Evolutionary conservation across 129 eudicot genomes (phyloP).

Genomic region (Flaveria ramosissima): DNA sequence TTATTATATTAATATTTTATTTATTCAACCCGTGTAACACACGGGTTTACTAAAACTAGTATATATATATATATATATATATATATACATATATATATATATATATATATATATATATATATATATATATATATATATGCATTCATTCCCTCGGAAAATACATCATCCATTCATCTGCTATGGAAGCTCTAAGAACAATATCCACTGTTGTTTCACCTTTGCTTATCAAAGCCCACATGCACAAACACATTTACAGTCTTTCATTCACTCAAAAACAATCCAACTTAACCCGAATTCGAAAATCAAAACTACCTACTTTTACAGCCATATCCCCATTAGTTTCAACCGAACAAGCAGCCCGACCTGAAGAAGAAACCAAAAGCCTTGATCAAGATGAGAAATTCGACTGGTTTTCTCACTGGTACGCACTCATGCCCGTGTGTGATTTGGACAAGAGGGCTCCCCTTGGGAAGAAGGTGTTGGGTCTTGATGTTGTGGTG

Average conservation of each 20-base stretch:
- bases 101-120: neutral
- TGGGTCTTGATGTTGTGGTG: too few relatives aligned
- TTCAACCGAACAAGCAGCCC: conserved; percentile 21
- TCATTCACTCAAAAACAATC: neutral
- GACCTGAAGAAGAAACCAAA: conserved; percentile 23
- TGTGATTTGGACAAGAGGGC: too few relatives aligned
- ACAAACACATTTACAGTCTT: neutral
- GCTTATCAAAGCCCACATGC: neutral
- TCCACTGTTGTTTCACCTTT: neutral
- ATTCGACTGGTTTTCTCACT: too few relatives aligned
- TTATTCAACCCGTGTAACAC: too few relatives aligned
- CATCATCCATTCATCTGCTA: neutral
- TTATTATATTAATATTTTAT: too few relatives aligned
- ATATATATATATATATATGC: neutral
- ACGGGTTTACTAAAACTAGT: too few relatives aligned
- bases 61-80: too few relatives aligned
- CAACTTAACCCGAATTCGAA: neutral
- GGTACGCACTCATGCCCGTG: too few relatives aligned
- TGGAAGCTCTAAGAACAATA: neutral
- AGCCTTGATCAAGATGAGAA: neutral
- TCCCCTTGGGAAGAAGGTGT: too few relatives aligned
- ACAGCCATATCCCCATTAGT: conserved; percentile 5
- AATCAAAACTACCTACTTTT: conserved; percentile 29
- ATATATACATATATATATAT: too few relatives aligned
- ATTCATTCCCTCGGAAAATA: neutral